phyloP scores from a whole-genome alignment of 805 yeast species.

The Saturnispora ahearnii region DNA sequence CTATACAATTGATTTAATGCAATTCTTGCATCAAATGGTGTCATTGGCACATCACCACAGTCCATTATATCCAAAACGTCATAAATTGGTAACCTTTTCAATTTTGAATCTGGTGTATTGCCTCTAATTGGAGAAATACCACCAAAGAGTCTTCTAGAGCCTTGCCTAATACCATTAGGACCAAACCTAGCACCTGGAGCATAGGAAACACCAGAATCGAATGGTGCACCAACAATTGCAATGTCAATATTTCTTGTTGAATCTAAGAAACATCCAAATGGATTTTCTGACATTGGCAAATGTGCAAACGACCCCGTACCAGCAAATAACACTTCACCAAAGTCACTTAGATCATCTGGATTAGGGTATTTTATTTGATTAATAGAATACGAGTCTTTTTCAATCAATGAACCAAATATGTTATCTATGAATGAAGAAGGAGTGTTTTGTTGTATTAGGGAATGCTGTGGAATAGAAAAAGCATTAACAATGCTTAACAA shows the following conservation, averaged over 20 bases:
- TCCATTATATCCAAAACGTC: conserved; percentile 36
- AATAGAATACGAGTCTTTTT: background rate
- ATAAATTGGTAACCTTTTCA: conserved; percentile 36
- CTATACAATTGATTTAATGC: conserved; percentile 50
- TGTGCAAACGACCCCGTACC: conserved; percentile 51
- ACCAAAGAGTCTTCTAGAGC: conserved; percentile 35
- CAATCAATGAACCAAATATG: background rate
- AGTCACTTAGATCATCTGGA: conserved; percentile 31
- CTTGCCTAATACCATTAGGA: conserved; percentile 39
- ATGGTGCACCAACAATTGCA: conserved; percentile 52
- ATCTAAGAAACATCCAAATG: conserved; percentile 34
- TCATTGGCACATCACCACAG: conserved; percentile 55
- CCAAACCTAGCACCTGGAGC: conserved; percentile 55
- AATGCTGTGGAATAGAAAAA: background rate
- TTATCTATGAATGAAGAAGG: background rate
- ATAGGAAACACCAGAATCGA: conserved; percentile 47
- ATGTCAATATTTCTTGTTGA: conserved; percentile 35
- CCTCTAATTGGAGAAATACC: conserved; percentile 36
- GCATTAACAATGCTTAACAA: background rate
- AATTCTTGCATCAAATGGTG: conserved; percentile 50
- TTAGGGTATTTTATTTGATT: conserved; percentile 26
- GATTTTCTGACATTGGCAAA: conserved; percentile 32
- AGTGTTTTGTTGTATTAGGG: background rate
- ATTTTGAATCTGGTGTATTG: conserved; percentile 26
- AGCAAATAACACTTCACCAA: conserved; percentile 29